These are phyloP conservation scores for Cordyceps fumosorosea DNA, from an alignment of 2,329 filamentous ascomycete species.

Conservation along the genomic window DNA sequence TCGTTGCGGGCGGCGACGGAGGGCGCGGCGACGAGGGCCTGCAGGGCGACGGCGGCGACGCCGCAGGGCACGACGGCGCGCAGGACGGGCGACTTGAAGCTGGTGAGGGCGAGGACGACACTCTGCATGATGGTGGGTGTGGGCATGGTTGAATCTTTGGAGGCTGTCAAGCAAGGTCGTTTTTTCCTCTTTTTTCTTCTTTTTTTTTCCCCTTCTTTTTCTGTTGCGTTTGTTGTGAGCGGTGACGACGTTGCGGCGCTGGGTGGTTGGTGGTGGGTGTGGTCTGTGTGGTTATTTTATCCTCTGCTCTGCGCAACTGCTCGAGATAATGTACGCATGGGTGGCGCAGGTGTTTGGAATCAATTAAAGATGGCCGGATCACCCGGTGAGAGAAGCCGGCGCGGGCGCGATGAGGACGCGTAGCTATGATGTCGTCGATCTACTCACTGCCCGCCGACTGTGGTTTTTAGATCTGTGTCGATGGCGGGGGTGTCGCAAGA, in stretches of 20 bases:
- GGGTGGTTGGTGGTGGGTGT: too few relatives aligned
- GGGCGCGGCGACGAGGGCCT: constrained; percentile 55
- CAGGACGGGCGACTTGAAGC: constrained; percentile 56
- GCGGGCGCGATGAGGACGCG: neutral
- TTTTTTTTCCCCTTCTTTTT: too few relatives aligned
- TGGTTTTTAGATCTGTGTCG: neutral
- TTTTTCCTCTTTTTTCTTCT: neutral
- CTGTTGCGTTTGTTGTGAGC: too few relatives aligned
- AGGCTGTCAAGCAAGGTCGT: neutral
- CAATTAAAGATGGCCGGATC: neutral
- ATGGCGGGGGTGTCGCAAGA: neutral
- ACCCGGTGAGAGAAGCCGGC: neutral
- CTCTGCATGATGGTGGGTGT: constrained; percentile 6
- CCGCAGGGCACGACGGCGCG: constrained; percentile 56
- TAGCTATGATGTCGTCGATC: constrained; percentile 11
- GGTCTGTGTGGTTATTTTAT: too few relatives aligned
- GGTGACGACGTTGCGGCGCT: too few relatives aligned
- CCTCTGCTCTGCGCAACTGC: too few relatives aligned
- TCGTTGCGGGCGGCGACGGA: constrained; percentile 55
- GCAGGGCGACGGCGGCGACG: constrained; percentile 55
- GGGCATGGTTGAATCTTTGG: neutral
- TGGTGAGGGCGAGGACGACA: constrained; percentile 49
- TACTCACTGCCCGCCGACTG: too few relatives aligned
- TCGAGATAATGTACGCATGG: neutral
- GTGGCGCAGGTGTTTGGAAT: neutral